Conservation (phyloP, 179 eudicot species). For the Spergularia azorica region DNA sequence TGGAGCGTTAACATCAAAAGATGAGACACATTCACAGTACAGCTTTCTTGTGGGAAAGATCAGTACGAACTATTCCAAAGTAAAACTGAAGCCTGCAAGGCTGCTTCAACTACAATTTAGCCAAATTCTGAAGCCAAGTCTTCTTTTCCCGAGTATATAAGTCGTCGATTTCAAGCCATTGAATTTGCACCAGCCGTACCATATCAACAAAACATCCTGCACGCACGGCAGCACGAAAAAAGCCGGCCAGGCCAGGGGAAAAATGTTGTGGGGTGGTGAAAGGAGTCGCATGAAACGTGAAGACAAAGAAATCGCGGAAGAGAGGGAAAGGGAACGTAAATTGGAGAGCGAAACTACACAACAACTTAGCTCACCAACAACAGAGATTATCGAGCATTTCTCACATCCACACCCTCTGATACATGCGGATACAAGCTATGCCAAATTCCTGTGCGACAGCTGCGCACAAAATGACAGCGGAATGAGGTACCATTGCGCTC, state of each 20-base stretch:
- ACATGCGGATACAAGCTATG: conserved; percentile 3
- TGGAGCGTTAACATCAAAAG: too few relatives aligned
- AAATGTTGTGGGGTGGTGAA: conserved; percentile 16
- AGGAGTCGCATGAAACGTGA: conserved; percentile 17
- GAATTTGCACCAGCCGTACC: background rate
- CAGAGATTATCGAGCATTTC: conserved; percentile 18
- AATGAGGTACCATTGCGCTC: conserved; percentile 24
- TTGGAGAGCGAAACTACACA: conserved; percentile 14
- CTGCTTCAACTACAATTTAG: background rate
- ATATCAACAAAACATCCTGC: too few relatives aligned
- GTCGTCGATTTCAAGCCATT: background rate
- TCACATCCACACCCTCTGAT: conserved; percentile 25
- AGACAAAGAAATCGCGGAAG: conserved; percentile 15
- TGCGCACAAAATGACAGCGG: conserved; percentile 17
- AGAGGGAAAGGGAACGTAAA: conserved; percentile 15
- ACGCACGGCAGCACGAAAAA: too few relatives aligned
- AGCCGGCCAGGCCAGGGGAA: background rate
- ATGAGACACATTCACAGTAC: too few relatives aligned
- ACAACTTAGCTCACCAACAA: background rate
- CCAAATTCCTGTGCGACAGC: background rate
- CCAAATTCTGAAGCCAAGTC: background rate
- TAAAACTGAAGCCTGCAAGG: background rate
- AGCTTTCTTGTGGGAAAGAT: background rate
- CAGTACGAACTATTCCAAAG: conserved; percentile 14
- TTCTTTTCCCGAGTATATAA: background rate